Base-by-base conservation (phyloP, 768 basidiomycete species). In the Amanita inopinata region DNA sequence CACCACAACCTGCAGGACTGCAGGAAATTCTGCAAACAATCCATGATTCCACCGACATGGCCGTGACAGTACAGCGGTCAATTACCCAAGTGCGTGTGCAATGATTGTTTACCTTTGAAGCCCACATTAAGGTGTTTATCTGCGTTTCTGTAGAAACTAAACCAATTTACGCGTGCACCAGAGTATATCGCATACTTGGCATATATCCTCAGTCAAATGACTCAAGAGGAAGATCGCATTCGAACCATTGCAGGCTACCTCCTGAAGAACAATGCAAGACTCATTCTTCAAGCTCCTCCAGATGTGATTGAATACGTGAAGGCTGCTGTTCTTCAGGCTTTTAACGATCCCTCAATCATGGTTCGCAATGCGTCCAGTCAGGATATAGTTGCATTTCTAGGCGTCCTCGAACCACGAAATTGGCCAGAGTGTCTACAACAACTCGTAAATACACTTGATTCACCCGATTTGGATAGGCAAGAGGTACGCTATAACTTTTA, bases 181-280 rank as follows among this genome's bases (percentile, higher is more conserved):
- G 91, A 96, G 61, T 98, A 96, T 61, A 82, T 91, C 47, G 92
- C 84, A 45, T 98, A 99, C 74, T 80, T 99, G 49, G 86, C 86
- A 15, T 88, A 93, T 60, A 92, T 97, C 66, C 78, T 98, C 49
- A 80, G 83, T 45, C 70, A 73, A 33, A 65, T 87, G 69, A 71
- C 81, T 1, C 70, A 76, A 47, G 91, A 97, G 64, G 84, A 92
- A 57, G 91, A 90, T 58, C 83, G 86, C 38, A 90, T 94, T 60
- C 80, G 94, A 40, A 87, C 89, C 46, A 93, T 97, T 66, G 93
- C 94, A 18, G 94, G 94, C 32, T 88, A 97, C 54, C 71, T 97
- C 17, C 78, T 99, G 62, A 99, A 99, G 78, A 98, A 99, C 63
- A 92, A 91, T 55, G 76, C 88, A 33, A 74, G 80, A 45, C 73